phyloP scores from a whole-genome alignment of 257 asterid genomes.

The Ophiorrhiza pumila region DNA sequence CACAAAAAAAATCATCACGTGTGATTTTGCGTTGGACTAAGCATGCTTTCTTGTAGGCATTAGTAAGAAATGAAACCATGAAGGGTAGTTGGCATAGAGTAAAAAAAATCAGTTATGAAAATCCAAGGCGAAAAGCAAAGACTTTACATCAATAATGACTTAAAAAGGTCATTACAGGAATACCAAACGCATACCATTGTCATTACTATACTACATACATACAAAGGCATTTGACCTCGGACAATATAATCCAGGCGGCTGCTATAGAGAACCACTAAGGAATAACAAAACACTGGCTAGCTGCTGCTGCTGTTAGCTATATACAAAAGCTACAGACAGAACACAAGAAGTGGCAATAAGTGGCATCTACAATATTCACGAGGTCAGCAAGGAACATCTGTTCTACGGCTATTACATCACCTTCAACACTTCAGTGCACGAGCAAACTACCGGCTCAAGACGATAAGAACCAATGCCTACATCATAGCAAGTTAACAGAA shows the following conservation, averaged over 20 bases:
- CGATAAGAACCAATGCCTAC: not conserved
- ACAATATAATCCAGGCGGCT: not conserved
- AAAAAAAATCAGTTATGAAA: not conserved
- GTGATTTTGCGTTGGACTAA: too few species aligned
- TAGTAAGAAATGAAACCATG: not conserved
- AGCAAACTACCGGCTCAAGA: too few species aligned
- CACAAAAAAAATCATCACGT: too few species aligned
- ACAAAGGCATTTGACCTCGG: not conserved
- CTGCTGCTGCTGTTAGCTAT: slow-evolving; percentile 1
- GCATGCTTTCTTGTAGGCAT: too few species aligned
- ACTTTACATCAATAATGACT: not conserved
- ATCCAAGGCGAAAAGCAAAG: not conserved
- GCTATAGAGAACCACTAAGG: not conserved
- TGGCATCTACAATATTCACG: not conserved
- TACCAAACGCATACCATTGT: not conserved
- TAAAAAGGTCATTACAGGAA: not conserved
- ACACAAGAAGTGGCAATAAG: not conserved
- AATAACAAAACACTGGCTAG: slow-evolving; percentile 8
- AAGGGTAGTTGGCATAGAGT: not conserved
- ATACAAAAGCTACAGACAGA: slow-evolving; percentile 1
- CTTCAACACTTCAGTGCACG: not conserved
- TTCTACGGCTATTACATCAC: not conserved
- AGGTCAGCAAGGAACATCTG: not conserved
- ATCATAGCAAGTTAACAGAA: not conserved
- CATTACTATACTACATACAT: not conserved